phyloP scores from a whole-genome alignment of 2,329 filamentous ascomycete species.

The Trichoderma koningii region DNA sequence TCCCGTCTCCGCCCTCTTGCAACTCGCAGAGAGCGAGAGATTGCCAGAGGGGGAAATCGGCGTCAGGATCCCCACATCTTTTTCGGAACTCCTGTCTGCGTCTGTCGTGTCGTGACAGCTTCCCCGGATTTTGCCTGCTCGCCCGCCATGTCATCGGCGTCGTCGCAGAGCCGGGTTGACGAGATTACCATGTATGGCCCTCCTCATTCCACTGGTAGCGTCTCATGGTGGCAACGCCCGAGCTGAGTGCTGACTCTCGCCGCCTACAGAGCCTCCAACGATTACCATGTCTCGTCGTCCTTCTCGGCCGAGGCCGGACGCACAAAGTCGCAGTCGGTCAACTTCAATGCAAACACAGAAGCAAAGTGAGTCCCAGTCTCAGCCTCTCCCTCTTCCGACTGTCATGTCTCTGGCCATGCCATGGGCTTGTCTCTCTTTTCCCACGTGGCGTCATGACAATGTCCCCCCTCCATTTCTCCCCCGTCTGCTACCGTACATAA shows the following conservation, averaged over 20 bases:
- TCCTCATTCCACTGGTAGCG: neutral
- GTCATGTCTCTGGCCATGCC: no score
- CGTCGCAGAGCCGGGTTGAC: slow-evolving; percentile 33
- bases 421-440: neutral
- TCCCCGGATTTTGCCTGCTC: slow-evolving; percentile 27
- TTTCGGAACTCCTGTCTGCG: neutral
- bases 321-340: slow-evolving; percentile 40
- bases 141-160: slow-evolving; percentile 27
- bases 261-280: slow-evolving; percentile 32
- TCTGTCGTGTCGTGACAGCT: slow-evolving; percentile 13
- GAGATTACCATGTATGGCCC: slow-evolving; percentile 36
- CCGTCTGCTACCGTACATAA: neutral
- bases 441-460: slow-evolving; percentile 23
- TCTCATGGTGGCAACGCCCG: no score
- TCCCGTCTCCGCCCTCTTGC: slow-evolving; percentile 22
- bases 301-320: slow-evolving; percentile 43
- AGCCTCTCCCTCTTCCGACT: neutral
- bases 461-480: slow-evolving; percentile 14
- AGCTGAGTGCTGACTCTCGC: neutral
- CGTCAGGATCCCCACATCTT: slow-evolving; percentile 26
- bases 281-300: slow-evolving; percentile 37
- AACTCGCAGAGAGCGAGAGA: slow-evolving; percentile 21
- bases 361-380: slow-evolving; percentile 44
- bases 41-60: slow-evolving; percentile 25
- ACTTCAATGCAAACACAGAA: slow-evolving; percentile 50